phyloP scores from a whole-genome alignment of 805 yeast species.

The Candida dajiaensis region DNA sequence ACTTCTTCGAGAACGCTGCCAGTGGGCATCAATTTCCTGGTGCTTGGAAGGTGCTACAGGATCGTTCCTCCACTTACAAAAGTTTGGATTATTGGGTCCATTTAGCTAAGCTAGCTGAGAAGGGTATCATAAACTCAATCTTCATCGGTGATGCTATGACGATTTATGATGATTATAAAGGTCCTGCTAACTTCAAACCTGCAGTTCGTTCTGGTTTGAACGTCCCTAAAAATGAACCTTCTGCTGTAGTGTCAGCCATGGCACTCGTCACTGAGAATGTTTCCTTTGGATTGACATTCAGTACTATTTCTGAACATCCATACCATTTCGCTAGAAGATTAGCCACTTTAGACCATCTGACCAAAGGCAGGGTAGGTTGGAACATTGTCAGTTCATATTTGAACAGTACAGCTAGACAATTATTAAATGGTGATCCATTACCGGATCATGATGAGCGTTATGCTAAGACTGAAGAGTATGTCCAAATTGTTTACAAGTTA shows the following conservation, averaged over 20 bases:
- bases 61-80: conserved; percentile 8
- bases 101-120: conserved; percentile 2
- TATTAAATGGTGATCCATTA: conserved; percentile 28
- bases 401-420: conserved; percentile 33
- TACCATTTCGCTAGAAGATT: conserved; percentile 34
- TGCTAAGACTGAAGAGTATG: conserved; percentile 31
- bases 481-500: conserved; percentile 32
- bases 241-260: conserved; percentile 32
- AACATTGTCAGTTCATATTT: conserved; percentile 35
- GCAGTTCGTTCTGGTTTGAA: conserved; percentile 27
- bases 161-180: conserved; percentile 31
- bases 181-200: conserved; percentile 23
- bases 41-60: conserved; percentile 7
- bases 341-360: conserved; percentile 36
- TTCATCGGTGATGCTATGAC: conserved; percentile 16
- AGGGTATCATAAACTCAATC: conserved; percentile 1
- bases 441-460: conserved; percentile 37
- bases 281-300: conserved; percentile 33
- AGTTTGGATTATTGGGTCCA: conserved; percentile 1
- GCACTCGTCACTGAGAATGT: conserved; percentile 34
- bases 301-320: conserved; percentile 35
- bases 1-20: conserved; percentile 13
- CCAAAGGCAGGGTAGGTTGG: conserved; percentile 38
- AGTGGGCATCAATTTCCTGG: conserved; percentile 13
- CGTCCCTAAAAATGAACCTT: conserved; percentile 32